phyloP scores from a whole-genome alignment of 2,329 filamentous ascomycete genomes.

The Aspergillus awamori region DNA sequence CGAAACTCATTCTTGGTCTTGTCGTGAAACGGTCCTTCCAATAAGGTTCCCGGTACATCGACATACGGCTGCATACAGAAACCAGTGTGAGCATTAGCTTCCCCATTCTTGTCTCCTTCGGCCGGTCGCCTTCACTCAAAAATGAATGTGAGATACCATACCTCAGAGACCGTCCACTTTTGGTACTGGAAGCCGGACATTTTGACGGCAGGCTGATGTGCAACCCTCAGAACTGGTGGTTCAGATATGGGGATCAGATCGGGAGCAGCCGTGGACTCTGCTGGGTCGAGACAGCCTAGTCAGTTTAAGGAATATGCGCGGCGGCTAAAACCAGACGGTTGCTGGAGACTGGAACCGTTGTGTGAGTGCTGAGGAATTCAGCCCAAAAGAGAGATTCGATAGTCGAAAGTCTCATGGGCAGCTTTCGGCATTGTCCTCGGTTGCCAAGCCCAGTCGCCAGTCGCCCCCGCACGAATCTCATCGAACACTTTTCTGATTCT shows the following conservation, averaged over 20 bases:
- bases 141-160: slow-evolving; percentile 21
- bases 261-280: slow-evolving; percentile 4
- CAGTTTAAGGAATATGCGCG: slow-evolving; percentile 1
- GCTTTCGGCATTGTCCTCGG: background rate
- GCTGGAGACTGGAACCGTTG: background rate
- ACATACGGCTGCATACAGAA: slow-evolving; percentile 40
- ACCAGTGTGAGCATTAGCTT: slow-evolving; percentile 14
- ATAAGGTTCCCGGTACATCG: slow-evolving; percentile 41
- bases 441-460: slow-evolving; percentile 10
- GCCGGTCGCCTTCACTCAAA: background rate
- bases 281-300: slow-evolving; percentile 4
- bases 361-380: slow-evolving; percentile 1
- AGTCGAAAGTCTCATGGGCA: background rate
- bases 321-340: background rate
- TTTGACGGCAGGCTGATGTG: background rate
- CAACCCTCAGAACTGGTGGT: background rate
- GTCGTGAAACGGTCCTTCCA: slow-evolving; percentile 47
- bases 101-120: background rate
- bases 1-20: slow-evolving; percentile 44
- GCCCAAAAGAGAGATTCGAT: background rate
- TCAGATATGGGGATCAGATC: slow-evolving; percentile 6
- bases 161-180: slow-evolving; percentile 53
- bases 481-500: slow-evolving; percentile 8
- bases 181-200: slow-evolving; percentile 45
- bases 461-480: slow-evolving; percentile 11